Conservation (phyloP, 257 asterid species). For the Anisodus acutangulus region DNA sequence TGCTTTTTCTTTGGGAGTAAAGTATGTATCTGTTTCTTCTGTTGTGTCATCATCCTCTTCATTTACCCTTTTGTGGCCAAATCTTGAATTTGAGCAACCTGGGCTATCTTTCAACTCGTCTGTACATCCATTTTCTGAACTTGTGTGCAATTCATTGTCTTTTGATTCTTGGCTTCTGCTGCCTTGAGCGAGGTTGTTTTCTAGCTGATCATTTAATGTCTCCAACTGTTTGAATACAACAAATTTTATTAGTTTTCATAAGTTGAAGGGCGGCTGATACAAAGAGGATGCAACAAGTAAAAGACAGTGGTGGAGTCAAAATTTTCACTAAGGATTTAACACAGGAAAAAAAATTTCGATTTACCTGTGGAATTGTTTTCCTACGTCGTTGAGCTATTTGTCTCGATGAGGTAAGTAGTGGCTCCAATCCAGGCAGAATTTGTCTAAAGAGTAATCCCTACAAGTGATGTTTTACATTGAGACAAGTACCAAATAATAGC, state of each 20-base stretch:
- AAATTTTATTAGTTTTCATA: not conserved
- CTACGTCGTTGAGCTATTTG: constrained; percentile 64
- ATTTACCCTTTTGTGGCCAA: not conserved
- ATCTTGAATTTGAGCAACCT: not conserved
- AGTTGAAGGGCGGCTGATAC: not conserved
- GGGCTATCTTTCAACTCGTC: constrained; percentile 29
- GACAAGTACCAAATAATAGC: constrained; percentile 5
- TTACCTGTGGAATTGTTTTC: constrained; percentile 79
- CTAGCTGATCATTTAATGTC: constrained; percentile 42
- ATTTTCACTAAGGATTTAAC: not conserved
- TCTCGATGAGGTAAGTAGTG: constrained; percentile 61
- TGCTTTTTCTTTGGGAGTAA: constrained; percentile 34
- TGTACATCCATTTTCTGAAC: constrained; percentile 21
- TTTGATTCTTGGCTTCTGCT: constrained; percentile 32
- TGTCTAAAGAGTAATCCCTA: constrained; percentile 77
- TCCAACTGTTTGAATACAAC: constrained; percentile 45
- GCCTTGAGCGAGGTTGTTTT: constrained; percentile 15
- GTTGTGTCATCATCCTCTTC: constrained; percentile 7
- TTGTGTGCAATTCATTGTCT: constrained; percentile 30
- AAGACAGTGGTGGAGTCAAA: not conserved
- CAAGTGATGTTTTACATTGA: constrained; percentile 17
- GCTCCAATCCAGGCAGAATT: constrained; percentile 86
- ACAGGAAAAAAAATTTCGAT: not conserved
- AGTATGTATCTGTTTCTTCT: not conserved
- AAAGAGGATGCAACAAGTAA: not conserved